A percentile compares a stretch with the other conserved stretches of the same genome.
Conservation (phyloP, 148 eudicot species). For the Suaeda aralocaspica region DNA sequence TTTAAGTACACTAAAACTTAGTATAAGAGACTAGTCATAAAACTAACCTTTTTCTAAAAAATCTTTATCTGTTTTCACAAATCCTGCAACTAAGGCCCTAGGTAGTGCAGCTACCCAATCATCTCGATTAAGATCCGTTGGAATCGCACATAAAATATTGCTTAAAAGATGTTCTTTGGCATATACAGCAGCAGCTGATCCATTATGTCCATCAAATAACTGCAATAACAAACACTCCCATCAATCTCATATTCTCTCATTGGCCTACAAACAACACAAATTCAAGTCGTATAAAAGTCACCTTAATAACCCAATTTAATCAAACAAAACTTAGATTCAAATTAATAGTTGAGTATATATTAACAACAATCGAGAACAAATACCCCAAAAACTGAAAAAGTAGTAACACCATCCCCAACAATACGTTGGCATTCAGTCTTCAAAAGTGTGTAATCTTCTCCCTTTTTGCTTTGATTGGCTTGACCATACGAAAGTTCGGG, state of each 20-base stretch:
- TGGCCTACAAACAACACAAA: neutral
- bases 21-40: neutral
- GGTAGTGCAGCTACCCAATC: conserved; percentile 88
- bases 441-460: conserved; percentile 79
- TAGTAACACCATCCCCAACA: conserved; percentile 80
- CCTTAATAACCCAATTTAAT: neutral
- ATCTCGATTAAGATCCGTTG: conserved; percentile 74
- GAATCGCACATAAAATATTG: conserved; percentile 71
- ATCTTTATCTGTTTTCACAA: conserved; percentile 94
- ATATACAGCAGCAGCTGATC: conserved; percentile 90
- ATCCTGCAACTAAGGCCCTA: conserved; percentile 92
- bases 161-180: conserved; percentile 73
- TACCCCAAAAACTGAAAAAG: conserved; percentile 91
- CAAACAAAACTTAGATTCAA: neutral
- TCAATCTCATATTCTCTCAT: neutral
- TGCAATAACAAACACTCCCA: conserved; percentile 30
- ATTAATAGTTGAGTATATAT: neutral
- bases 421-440: conserved; percentile 84
- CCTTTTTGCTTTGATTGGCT: conserved; percentile 83
- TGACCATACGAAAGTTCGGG: conserved; percentile 72
- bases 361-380: neutral
- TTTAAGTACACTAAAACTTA: neutral
- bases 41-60: conserved; percentile 66
- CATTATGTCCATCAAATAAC: conserved; percentile 97
- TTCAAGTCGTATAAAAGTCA: neutral